Base-by-base conservation (phyloP, 257 asterid species). In the Nicotiana paniculata region DNA sequence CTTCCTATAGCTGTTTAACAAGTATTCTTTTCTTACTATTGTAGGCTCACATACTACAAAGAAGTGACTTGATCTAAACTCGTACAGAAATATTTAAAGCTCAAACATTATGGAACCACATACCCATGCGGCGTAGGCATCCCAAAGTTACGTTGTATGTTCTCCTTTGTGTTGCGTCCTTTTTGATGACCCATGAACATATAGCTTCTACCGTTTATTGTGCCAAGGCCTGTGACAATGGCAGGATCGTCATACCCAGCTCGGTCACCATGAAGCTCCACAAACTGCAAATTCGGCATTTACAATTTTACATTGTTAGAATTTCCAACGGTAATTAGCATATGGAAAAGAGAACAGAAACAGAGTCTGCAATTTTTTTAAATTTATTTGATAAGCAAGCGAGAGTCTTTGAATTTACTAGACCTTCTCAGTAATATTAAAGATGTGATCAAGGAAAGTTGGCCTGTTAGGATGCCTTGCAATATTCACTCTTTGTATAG, bases 41-140 rank as follows among this genome's bases (percentile, higher is more conserved):
- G 74, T 32, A 79, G 15, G 51, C 54, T 79, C 81, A 54, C 83
- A 70, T 82, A 55, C 16, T 30, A 17, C 17, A 43, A 74, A 21
- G 74, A 32, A 43, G 69, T 82, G 53, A 55, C 32, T 58, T 66
- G 63, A 57, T 85, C 43, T 39, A 64, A 46, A 74, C 15, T 33
- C 55, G 15, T n/a, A 37, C 53, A 59, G 46, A 83, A 63, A 64
- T 26, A 77, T 11, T 70, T 24, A 78, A 79, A 63, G 46, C 64
- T 46, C 51, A 48, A 53, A 81, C 24, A n/a, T 37, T 4, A 81
- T 57, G 21, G 76, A 78, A 82, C 46, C 54, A 35, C 88, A 81
- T 91, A 95, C 98, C 98, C 98, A 84, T 95, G 98, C 70, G 98
- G 98, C 59, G 98, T 95, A 68, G 98, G 98, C 98, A 95, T 95